Conservation (phyloP, 2,329 filamentous ascomycete species). For the Aspergillus luchuensis region DNA sequence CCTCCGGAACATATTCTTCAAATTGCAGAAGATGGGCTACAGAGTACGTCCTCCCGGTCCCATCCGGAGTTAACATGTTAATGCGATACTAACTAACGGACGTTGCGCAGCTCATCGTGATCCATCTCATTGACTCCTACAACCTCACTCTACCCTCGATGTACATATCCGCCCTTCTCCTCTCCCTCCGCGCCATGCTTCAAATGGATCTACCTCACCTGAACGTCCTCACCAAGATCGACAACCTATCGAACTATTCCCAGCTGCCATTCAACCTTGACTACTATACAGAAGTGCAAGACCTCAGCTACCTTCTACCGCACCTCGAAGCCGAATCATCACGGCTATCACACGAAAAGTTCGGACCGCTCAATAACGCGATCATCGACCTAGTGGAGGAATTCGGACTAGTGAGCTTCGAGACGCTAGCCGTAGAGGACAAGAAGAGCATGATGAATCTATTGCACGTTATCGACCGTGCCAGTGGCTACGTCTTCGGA, state of each 20-base stretch:
- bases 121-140: constrained; percentile 93
- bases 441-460: constrained; percentile 96
- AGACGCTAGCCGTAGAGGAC: constrained; percentile 93
- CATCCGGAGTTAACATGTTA: not conserved
- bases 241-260: constrained; percentile 84
- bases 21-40: constrained; percentile 86
- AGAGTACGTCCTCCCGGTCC: constrained; percentile 62
- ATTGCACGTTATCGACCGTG: constrained; percentile 84
- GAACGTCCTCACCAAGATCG: constrained; percentile 96
- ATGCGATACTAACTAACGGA: constrained; percentile 6
- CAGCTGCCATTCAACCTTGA: constrained; percentile 92
- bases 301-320: constrained; percentile 80
- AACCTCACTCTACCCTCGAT: constrained; percentile 90
- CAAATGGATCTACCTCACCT: constrained; percentile 96
- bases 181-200: constrained; percentile 93
- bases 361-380: constrained; percentile 79
- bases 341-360: constrained; percentile 70
- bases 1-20: constrained; percentile 86
- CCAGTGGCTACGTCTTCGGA: constrained; percentile 90
- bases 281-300: constrained; percentile 96
- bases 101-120: constrained; percentile 72
- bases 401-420: constrained; percentile 87
- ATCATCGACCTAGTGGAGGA: constrained; percentile 85
- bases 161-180: constrained; percentile 90
- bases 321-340: constrained; percentile 78